These are phyloP conservation scores for Micractinium sp. DNA, from an alignment of 139 green algal genomes.

Conservation along the genomic window DNA sequence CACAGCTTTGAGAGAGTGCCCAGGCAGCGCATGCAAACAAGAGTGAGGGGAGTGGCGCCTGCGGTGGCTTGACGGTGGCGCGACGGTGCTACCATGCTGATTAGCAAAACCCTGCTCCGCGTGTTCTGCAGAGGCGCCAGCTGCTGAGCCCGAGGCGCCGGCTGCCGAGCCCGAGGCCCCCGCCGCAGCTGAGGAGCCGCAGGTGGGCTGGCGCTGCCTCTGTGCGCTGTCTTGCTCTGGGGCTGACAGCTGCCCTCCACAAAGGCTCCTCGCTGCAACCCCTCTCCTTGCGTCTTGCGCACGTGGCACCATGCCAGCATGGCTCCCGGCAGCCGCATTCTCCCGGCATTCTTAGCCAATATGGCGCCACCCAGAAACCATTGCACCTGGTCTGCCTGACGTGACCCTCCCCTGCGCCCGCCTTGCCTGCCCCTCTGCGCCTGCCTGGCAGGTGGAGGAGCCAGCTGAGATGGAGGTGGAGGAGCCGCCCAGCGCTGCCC, in stretches of 20 bases:
- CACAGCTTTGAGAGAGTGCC: too few species aligned
- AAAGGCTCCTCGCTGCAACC: neutral
- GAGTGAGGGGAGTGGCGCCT: too few species aligned
- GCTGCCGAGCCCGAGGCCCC: conserved; percentile 3
- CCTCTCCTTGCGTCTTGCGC: neutral
- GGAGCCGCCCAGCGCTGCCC: neutral
- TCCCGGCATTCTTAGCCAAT: neutral
- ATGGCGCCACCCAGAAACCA: neutral
- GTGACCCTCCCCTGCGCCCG: neutral
- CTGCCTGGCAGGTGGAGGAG: neutral
- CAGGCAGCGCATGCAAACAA: neutral
- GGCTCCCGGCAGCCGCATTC: neutral
- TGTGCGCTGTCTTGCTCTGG: neutral
- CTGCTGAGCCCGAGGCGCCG: conserved; percentile 5
- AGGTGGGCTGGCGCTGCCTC: neutral
- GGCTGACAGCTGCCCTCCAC: neutral
- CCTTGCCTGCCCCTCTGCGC: neutral
- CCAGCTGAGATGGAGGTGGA: conserved; percentile 17
- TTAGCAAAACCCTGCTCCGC: neutral
- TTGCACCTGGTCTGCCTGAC: neutral
- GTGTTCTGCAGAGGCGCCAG: conserved; percentile 5
- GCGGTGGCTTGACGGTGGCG: neutral
- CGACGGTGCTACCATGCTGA: neutral
- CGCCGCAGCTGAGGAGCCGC: neutral
- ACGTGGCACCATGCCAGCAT: neutral